Conservation (phyloP, 345 rosid genomes). For the Camelina laxa region DNA sequence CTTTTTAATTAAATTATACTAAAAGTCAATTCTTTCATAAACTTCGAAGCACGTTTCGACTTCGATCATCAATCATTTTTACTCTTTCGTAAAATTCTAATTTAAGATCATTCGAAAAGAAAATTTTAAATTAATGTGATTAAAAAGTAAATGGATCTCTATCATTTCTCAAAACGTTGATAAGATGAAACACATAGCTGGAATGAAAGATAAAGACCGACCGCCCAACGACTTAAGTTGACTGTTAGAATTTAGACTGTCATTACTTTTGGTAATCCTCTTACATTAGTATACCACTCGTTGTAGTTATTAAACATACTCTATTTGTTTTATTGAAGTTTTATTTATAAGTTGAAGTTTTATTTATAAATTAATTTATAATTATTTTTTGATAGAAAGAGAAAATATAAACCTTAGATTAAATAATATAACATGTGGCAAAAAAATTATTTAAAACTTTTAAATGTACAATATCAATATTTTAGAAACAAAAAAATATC, state of each 20-base stretch:
- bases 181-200: conserved; percentile 19
- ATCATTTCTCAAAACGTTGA: background rate
- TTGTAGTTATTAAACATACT: background rate
- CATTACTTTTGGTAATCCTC: conserved; percentile 16
- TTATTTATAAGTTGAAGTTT: too few species aligned
- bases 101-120: background rate
- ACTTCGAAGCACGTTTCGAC: conserved; percentile 34
- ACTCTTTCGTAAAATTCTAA: conserved; percentile 10
- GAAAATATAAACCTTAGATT: too few species aligned
- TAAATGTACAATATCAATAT: too few species aligned
- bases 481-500: too few species aligned
- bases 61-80: conserved; percentile 33
- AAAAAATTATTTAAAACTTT: too few species aligned
- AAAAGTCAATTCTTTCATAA: conserved; percentile 27
- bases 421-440: too few species aligned
- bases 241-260: conserved; percentile 27
- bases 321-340: too few species aligned
- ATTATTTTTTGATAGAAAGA: too few species aligned
- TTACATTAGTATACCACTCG: conserved; percentile 3
- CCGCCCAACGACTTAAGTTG: conserved; percentile 31
- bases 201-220: conserved; percentile 33
- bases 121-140: too few species aligned
- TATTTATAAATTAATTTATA: too few species aligned
- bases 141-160: conserved; percentile 17
- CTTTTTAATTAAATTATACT: background rate